Conservation (phyloP, 1,284 basidiomycete genomes). For the Amylostereum areolatum region DNA sequence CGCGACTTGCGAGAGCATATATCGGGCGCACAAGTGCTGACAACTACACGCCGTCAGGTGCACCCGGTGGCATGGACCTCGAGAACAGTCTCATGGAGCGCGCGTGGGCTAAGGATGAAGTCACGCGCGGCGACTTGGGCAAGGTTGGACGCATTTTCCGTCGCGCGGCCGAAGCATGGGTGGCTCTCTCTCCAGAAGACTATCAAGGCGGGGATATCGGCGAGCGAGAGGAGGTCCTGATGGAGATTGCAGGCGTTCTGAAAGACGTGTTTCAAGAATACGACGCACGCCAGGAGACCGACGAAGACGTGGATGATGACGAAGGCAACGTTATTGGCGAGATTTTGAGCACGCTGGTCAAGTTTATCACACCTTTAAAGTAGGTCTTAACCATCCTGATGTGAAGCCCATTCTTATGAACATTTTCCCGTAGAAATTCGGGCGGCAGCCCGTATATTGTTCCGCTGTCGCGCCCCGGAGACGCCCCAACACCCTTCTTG, state of each 20-base stretch:
- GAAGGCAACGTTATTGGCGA: slow-evolving; percentile 58
- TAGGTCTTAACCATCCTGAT: slow-evolving; percentile 24
- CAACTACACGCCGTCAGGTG: slow-evolving; percentile 52
- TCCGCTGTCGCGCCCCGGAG: slow-evolving; percentile 43
- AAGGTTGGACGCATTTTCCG: slow-evolving; percentile 50
- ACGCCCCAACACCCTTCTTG: slow-evolving; percentile 51
- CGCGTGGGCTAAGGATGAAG: slow-evolving; percentile 63
- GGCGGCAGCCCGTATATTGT: slow-evolving; percentile 49
- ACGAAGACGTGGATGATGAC: slow-evolving; percentile 53
- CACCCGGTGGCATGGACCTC: slow-evolving; percentile 50
- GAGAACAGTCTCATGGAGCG: slow-evolving; percentile 59
- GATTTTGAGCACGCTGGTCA: slow-evolving; percentile 49
- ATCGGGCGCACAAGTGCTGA: slow-evolving; percentile 48
- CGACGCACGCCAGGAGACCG: slow-evolving; percentile 52
- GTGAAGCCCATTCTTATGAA: too few relatives aligned
- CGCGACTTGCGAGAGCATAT: slow-evolving; percentile 58
- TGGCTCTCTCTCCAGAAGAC: slow-evolving; percentile 17
- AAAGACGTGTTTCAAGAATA: slow-evolving; percentile 69
- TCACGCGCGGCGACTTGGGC: slow-evolving; percentile 54
- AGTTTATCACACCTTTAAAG: slow-evolving; percentile 50
- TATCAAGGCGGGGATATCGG: slow-evolving; percentile 20
- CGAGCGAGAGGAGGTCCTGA: slow-evolving; percentile 48
- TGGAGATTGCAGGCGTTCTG: slow-evolving; percentile 60
- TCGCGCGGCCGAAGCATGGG: slow-evolving; percentile 53
- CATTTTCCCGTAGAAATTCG: slow-evolving; percentile 32